Conservation (phyloP, 805 yeast genomes). For the Kuraishia ogatae region DNA sequence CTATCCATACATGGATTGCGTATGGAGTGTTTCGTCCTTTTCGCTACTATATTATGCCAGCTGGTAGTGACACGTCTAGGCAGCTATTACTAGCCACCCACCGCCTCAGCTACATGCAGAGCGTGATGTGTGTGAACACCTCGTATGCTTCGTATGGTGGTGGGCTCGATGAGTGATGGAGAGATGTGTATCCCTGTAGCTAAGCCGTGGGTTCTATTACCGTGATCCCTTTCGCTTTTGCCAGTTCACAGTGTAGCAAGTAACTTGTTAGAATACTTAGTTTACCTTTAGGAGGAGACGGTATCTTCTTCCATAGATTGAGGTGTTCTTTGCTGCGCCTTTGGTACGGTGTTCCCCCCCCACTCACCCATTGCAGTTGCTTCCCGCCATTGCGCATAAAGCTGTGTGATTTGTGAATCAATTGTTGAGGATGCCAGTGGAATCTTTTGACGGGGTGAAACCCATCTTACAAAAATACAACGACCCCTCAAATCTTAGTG, state of each 20-base stretch:
- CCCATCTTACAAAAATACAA: constrained; percentile 3
- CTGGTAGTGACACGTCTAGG: neutral
- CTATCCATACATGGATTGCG: too few species aligned
- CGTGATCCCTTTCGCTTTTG: too few species aligned
- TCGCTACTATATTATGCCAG: too few species aligned
- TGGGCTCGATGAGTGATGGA: neutral
- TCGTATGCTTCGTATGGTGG: neutral
- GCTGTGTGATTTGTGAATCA: neutral
- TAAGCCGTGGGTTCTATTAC: too few species aligned
- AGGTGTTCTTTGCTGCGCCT: too few species aligned
- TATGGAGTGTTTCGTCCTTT: too few species aligned
- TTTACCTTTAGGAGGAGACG: neutral
- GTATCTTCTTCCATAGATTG: neutral
- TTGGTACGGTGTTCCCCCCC: too few species aligned
- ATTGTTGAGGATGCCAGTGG: neutral
- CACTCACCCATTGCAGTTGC: neutral
- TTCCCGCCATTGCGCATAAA: neutral
- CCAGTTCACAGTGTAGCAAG: neutral
- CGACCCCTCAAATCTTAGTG: constrained; percentile 7
- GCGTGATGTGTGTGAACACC: neutral
- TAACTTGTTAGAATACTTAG: neutral
- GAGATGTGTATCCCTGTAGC: too few species aligned
- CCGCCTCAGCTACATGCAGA: neutral
- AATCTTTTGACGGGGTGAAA: neutral
- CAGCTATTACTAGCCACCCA: neutral